Evolutionary conservation across 345 rosid genomes (phyloP), one percentile per base, ranked within the genome.

Genomic region (Salix koriyanagi): DNA sequence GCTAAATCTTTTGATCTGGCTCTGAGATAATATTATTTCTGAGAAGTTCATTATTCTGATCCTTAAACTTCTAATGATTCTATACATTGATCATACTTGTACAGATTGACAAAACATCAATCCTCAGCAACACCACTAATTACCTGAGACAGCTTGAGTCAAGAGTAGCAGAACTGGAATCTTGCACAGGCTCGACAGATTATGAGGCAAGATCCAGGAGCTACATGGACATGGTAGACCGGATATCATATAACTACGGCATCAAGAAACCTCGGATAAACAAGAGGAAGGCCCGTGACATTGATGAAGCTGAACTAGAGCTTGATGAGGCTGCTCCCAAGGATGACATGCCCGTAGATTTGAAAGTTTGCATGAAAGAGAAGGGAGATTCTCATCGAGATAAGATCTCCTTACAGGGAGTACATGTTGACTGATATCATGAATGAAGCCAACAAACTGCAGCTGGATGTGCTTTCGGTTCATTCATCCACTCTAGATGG

Each of bases 151-250:
- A 84, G 78, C 91, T 91, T 16, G 90, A 90, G 77, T 90, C 90
- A 67, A 88, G 92, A 79, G 92, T 94, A 10, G 97, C 90, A 79
- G 95, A 90, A 77, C 77, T 91, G 73, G 92, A 94, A 83, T 91
- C 97, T 58, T 87, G 95, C 85, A 86, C 78, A 88, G 90, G 87
- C 56, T 88, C 88, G 1, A 80, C 85, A 52, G 91, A 89, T 70
- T 71, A 79, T 61, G 86, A 80, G 67, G 82, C 87, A 75, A 88
- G 79, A 76, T 79, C 87, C 34, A 80, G 84, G 81, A 88, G 83
- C 34, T 79, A 78, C 48, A 73, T 79, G 36, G 90, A 76, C 66
- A 62, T 87, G 79, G 83, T 81, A 5, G 94, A 94, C 79, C 89
- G 87, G 82, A 90, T 82, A 75, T 91, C 97, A 9, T 93, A 91